Base-by-base conservation (phyloP, 164 flowering plant genomes). In the Vitis cinerea region DNA sequence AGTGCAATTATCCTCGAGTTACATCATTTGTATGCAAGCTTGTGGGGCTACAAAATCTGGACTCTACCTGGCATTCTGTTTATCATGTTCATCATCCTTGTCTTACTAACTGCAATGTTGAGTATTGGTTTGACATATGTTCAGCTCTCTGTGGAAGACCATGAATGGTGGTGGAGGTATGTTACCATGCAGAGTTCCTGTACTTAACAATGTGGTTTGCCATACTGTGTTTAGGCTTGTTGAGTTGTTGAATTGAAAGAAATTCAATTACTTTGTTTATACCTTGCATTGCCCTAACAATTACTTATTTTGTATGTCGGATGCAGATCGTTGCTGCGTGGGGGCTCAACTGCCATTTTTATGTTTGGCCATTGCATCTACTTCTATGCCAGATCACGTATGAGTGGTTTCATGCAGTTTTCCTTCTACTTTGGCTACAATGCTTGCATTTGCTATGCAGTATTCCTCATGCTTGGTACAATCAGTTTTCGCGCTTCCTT, bases 161-260 rank as follows among this genome's bases (percentile, higher is more conserved):
- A 83, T 69, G 67, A 84, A 75, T 93, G 98, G 98, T 85, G 92
- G 93, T 93, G 98, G 98, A 88, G 97, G 98, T 91, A 87, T 64
- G 83, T 70, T 37, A 58, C 63, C 9, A 54, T 62, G 4, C 16
- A 3, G 15, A 23, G 66, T 17, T 30, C 10, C 2, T 63, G 50
- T 6, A 37, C 51, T 3, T 10, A 16, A 47, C 65, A 3, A 37
- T 37, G 0, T 37, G 44, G 4, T 37, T 37, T 37, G 5, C 44
- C 44, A 31, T 31, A 6, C 44, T 6, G 7, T 31, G 44, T 37
- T 37, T 37, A 37, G 44, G 44, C 44, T 37, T 37, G 44, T 37
- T 37, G 44, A 4, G 44, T 37, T 31, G 44, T 31, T 31, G 44
- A 31, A 31, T 7, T 37, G 44, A 3, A 37, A 37, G 4, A 37